phyloP scores from a whole-genome alignment of 371 early-diverging fungal species.

The Circinella umbellata region DNA sequence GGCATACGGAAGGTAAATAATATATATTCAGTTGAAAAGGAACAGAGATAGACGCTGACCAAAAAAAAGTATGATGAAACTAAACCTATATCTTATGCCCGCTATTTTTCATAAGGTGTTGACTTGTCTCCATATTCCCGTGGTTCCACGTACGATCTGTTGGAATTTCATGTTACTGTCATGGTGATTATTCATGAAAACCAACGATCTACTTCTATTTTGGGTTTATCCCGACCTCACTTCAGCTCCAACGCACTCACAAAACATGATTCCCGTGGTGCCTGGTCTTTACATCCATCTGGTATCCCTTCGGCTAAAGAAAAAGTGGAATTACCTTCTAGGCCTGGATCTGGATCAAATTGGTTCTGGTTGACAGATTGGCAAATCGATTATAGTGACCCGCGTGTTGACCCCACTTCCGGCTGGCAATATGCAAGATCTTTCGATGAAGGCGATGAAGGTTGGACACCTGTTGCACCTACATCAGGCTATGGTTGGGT shows the following conservation, averaged over 20 bases:
- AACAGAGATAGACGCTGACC: no score
- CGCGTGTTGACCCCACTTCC: constrained; percentile 61
- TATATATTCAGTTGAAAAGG: not conserved
- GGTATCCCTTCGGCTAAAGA: constrained; percentile 60
- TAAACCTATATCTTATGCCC: no score
- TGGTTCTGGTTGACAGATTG: constrained; percentile 92
- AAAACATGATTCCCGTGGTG: constrained; percentile 58
- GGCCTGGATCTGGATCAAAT: constrained; percentile 24
- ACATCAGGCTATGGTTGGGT: constrained; percentile 68
- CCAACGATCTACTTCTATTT: constrained; percentile 61
- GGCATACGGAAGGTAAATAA: constrained; percentile 34
- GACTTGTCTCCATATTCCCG: constrained; percentile 8
- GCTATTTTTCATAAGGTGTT: not conserved
- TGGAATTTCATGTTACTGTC: constrained; percentile 65
- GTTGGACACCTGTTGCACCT: constrained; percentile 62
- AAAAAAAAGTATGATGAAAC: no score
- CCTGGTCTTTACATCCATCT: constrained; percentile 63
- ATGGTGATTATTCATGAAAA: constrained; percentile 72
- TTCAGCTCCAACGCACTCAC: constrained; percentile 55
- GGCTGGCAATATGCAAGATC: constrained; percentile 77
- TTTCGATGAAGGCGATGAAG: constrained; percentile 54
- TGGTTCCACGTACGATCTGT: constrained; percentile 47
- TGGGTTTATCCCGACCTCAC: constrained; percentile 56
- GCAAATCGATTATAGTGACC: constrained; percentile 72
- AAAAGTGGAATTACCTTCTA: constrained; percentile 50